phyloP scores from a whole-genome alignment of 345 rosid species.

The Theobroma cacao region DNA sequence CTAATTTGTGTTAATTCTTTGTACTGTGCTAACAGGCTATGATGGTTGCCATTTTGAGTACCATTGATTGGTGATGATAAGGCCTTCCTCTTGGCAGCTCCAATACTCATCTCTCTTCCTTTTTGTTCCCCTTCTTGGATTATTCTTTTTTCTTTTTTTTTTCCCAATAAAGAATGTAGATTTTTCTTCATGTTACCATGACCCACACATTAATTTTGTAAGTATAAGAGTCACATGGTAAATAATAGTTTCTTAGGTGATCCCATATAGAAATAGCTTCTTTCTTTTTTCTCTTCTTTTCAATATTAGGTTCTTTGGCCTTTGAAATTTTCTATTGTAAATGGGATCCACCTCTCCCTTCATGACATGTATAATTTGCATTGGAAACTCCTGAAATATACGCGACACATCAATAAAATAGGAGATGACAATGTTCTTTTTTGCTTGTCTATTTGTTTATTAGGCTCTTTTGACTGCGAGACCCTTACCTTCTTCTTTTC shows the following conservation, averaged over 20 bases:
- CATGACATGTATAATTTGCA: not conserved
- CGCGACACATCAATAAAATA: not conserved
- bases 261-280: not conserved
- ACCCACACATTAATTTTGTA: slow-evolving; percentile 17
- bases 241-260: not conserved
- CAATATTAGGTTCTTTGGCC: no score
- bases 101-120: not conserved
- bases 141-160: not conserved
- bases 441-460: not conserved
- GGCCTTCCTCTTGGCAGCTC: not conserved
- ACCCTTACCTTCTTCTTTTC: no score
- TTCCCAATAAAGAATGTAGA: not conserved
- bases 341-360: slow-evolving; percentile 23
- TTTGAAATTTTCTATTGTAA: not conserved
- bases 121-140: not conserved
- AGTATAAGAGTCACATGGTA: not conserved
- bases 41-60: slow-evolving; percentile 53
- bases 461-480: not conserved
- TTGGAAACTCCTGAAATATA: not conserved
- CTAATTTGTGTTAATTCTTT: not conserved
- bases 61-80: slow-evolving; percentile 10
- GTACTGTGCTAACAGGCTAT: slow-evolving; percentile 34
- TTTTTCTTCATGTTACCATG: slow-evolving; percentile 21
- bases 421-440: not conserved
- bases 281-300: no score